Evolutionary conservation across 306 rosid genomes (phyloP).

Genomic region (Corylus avellana): DNA sequence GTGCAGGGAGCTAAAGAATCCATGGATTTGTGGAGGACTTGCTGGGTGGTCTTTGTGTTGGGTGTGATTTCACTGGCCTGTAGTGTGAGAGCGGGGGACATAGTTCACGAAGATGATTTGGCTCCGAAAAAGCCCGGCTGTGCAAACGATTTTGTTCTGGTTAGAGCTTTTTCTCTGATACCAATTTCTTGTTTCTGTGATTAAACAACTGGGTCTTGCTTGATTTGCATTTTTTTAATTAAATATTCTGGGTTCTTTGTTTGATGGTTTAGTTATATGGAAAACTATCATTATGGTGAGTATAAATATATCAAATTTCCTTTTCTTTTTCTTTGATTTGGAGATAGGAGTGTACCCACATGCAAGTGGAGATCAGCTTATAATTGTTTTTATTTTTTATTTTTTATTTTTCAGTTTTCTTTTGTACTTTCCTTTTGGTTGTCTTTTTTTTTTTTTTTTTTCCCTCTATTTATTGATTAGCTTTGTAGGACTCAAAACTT

Average conservation of each 20-base stretch:
- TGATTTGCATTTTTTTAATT: neutral
- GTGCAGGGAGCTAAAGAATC: constrained; percentile 24
- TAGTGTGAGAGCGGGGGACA: constrained; percentile 67
- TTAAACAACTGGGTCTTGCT: constrained; percentile 26
- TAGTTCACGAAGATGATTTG: constrained; percentile 68
- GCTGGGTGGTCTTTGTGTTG: constrained; percentile 28
- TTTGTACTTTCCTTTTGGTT: no score
- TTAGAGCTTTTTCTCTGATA: constrained; percentile 29
- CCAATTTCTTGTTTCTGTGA: constrained; percentile 27
- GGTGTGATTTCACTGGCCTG: constrained; percentile 40
- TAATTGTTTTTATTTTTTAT: neutral
- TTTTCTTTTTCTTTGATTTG: neutral
- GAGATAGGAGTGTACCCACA: neutral
- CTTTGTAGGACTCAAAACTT: neutral
- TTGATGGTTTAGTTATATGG: neutral
- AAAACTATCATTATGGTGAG: neutral
- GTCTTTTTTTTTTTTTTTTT: neutral
- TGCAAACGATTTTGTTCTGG: constrained; percentile 84
- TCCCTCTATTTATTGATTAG: constrained; percentile 1
- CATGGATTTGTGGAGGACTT: constrained; percentile 60
- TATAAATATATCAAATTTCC: neutral
- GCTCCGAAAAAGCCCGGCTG: constrained; percentile 96
- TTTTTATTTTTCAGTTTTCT: neutral
- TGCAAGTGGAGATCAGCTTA: neutral
- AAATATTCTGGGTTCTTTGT: constrained; percentile 28